Conservation (phyloP, 164 flowering plant genomes). For the Buxus sempervirens region DNA sequence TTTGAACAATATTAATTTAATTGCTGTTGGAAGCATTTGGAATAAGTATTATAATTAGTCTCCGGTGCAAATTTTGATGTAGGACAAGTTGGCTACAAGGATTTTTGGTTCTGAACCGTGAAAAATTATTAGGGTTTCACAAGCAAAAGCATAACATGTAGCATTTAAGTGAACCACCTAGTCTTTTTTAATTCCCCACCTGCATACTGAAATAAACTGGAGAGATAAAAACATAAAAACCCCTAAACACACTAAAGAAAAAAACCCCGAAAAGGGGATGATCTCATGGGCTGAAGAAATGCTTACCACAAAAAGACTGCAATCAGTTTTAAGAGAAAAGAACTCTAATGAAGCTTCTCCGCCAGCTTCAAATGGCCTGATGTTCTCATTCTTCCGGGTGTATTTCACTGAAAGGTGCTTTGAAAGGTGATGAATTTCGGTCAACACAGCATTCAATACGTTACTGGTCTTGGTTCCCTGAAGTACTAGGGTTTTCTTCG, state of each 20-base stretch:
- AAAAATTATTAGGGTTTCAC: too few species aligned
- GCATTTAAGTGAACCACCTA: too few species aligned
- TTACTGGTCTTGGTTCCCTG: conserved; percentile 84
- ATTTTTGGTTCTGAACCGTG: too few species aligned
- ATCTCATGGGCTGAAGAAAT: not conserved
- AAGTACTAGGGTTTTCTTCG: conserved; percentile 84
- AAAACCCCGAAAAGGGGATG: not conserved
- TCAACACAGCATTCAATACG: conserved; percentile 60
- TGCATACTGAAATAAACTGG: too few species aligned
- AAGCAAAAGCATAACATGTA: too few species aligned
- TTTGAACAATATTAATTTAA: too few species aligned
- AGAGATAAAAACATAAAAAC: too few species aligned
- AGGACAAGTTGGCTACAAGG: too few species aligned
- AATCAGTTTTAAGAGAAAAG: conserved; percentile 85
- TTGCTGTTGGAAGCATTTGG: too few species aligned
- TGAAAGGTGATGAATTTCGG: conserved; percentile 67
- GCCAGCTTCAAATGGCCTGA: conserved; percentile 86
- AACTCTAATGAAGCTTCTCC: conserved; percentile 91
- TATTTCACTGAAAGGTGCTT: conserved; percentile 56
- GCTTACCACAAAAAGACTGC: conserved; percentile 83
- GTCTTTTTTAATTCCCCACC: too few species aligned
- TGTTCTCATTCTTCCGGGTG: conserved; percentile 63
- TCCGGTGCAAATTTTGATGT: too few species aligned
- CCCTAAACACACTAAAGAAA: not conserved
- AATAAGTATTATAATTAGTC: too few species aligned